Base-by-base conservation (phyloP, 495 filamentous ascomycete species). In the Penicillium cinerascens region DNA sequence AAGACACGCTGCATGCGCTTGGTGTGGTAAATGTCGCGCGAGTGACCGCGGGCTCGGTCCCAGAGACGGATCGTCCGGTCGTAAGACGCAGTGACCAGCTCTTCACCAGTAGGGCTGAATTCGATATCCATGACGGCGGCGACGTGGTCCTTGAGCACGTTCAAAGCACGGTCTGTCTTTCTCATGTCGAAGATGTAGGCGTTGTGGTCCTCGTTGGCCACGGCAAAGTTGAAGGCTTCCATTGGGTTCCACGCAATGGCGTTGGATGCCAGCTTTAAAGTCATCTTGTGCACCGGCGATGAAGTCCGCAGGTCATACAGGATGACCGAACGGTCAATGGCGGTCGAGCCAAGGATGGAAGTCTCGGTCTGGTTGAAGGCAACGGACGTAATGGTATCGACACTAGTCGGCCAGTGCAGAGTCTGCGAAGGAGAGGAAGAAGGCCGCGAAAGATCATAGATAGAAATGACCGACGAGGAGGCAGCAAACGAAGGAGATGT, bases 1-100 rank as follows among this genome's bases (percentile, higher is more conserved):
- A 97, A 97, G n/a, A 95, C 91, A 60, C 86, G 81, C 75, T 98
- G 93, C 95, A 97, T 97, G 47, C 93, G 83, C 71, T 95, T 91
- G 9, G 93, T 97, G 73, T 97, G 93, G 72, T 99, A 99, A 42
- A 97, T 85, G 54, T 99, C 93, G 49, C 91, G 72, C 4, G 88
- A 90, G 68, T 95, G 89, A 8, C 93, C 93, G 42, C 83, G 78
- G 29, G 83, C 79, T 22, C 91, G 81, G 59, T 82, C 81, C 84
- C 90, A 99, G 45, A 97, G 72, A 22, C 92, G 81, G 20, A 92
- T 71, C 1, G 84, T 88, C 29, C 85, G 75, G 63, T 96, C 92
- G 63, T 97, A 99, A 5, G 86, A 89, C 11, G 88, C 93, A 26
- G 83, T 88, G 17, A 99, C 89, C 25, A 97, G 83, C 65, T 96